These are phyloP conservation scores for Yamadazyma triangularis DNA, from an alignment of 1,139 yeast species.

Conservation along the genomic window DNA sequence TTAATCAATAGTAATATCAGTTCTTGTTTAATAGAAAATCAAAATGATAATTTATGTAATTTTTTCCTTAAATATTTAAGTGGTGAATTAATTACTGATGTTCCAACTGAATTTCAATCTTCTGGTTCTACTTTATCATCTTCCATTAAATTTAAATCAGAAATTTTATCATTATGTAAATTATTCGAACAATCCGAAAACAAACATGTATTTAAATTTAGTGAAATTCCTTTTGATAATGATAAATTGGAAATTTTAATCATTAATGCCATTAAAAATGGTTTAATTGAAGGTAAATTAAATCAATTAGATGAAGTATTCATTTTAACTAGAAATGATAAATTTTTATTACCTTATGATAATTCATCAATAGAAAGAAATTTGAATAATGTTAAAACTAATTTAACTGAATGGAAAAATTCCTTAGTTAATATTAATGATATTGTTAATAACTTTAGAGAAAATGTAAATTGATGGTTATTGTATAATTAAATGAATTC, in stretches of 20 bases:
- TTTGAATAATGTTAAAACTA: conserved; percentile 34
- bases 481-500: conserved; percentile 6
- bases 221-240: conserved; percentile 35
- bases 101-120: conserved; percentile 21
- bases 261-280: conserved; percentile 41
- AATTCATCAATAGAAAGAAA: conserved; percentile 22
- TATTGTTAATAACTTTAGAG: conserved; percentile 42
- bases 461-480: conserved; percentile 26
- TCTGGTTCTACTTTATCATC: no score
- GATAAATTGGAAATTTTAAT: conserved; percentile 39
- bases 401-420: conserved; percentile 37
- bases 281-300: conserved; percentile 45
- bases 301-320: conserved; percentile 44
- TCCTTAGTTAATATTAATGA: conserved; percentile 40
- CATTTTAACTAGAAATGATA: conserved; percentile 40
- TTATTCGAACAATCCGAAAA: conserved; percentile 25
- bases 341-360: conserved; percentile 39
- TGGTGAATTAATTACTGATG: conserved; percentile 26
- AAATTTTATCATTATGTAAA: conserved; percentile 40
- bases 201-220: conserved; percentile 30
- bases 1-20: conserved; percentile 40
- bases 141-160: conserved; percentile 26
- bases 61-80: conserved; percentile 31
- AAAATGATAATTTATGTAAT: conserved; percentile 20
- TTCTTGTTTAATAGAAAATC: conserved; percentile 21